These are phyloP conservation scores for Trametes sp. DNA, from an alignment of 1,284 basidiomycete genomes.

Conservation along the genomic window DNA sequence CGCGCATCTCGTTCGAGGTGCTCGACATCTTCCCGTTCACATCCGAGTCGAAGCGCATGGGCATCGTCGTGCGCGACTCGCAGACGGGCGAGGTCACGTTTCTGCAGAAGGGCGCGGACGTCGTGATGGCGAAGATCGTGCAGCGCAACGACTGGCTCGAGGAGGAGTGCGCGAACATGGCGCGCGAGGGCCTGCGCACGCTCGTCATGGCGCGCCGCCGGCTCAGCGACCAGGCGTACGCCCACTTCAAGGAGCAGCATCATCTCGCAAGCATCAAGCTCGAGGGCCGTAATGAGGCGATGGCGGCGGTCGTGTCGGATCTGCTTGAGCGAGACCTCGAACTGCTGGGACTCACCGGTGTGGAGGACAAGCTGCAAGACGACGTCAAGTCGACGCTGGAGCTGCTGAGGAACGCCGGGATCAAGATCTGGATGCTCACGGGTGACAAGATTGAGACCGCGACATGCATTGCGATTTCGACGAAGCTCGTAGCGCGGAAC, in stretches of 20 bases:
- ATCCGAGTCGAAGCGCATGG: constrained; percentile 99
- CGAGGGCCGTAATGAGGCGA: constrained; percentile 85
- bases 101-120: constrained; percentile 97
- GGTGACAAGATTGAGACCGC: constrained; percentile 99
- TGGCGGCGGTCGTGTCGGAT: constrained; percentile 77
- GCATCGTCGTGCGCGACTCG: constrained; percentile 90
- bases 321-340: constrained; percentile 92
- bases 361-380: constrained; percentile 98
- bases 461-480: constrained; percentile 97
- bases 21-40: constrained; percentile 98
- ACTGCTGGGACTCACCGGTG: constrained; percentile 93
- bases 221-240: constrained; percentile 75
- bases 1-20: constrained; percentile 79
- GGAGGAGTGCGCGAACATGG: constrained; percentile 99
- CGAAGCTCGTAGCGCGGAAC: constrained; percentile 93
- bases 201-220: constrained; percentile 91
- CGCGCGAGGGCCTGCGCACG: constrained; percentile 93
- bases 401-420: constrained; percentile 92
- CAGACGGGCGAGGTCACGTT: constrained; percentile 85
- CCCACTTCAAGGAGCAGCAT: constrained; percentile 79
- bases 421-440: constrained; percentile 99
- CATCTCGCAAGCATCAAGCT: constrained; percentile 81
- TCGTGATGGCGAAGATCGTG: constrained; percentile 95
- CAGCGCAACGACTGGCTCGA: constrained; percentile 99
- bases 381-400: constrained; percentile 96